Conservation (phyloP, 495 filamentous ascomycete species). For the Tuber melanosporum region DNA sequence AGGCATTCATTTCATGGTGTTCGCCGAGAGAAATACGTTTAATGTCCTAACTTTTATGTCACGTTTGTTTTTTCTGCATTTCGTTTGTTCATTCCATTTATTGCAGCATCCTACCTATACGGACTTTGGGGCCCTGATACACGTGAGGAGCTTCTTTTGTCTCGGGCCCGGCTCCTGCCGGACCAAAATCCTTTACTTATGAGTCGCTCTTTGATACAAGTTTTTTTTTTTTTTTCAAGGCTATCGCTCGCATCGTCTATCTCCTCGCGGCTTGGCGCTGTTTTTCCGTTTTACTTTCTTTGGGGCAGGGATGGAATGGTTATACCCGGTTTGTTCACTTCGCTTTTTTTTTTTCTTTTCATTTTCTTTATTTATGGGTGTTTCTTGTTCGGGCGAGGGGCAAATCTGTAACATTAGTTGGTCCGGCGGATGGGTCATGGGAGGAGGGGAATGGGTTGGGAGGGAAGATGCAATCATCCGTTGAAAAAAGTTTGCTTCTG, state of each 20-base stretch:
- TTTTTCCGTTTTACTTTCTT: neutral
- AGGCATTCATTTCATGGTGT: constrained; percentile 36
- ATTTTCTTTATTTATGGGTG: neutral
- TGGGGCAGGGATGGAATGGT: neutral
- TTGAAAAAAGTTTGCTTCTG: neutral
- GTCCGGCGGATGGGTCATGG: neutral
- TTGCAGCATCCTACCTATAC: neutral
- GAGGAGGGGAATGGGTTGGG: neutral
- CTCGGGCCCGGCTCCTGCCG: neutral
- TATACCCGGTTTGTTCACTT: neutral
- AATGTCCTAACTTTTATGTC: constrained; percentile 26
- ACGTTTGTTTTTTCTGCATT: constrained; percentile 19
- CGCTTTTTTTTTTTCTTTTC: neutral
- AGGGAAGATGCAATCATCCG: neutral
- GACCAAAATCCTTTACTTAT: neutral
- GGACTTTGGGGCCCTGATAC: neutral
- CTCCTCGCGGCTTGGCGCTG: neutral
- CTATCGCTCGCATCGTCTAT: neutral
- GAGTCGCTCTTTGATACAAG: neutral
- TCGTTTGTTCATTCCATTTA: neutral
- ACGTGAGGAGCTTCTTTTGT: neutral
- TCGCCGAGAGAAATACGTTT: constrained; percentile 33
- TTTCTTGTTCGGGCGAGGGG: neutral
- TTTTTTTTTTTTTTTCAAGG: neutral
- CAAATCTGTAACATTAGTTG: neutral